phyloP scores from a whole-genome alignment of 2,329 filamentous ascomycete genomes.

The Pyricularia grisea region DNA sequence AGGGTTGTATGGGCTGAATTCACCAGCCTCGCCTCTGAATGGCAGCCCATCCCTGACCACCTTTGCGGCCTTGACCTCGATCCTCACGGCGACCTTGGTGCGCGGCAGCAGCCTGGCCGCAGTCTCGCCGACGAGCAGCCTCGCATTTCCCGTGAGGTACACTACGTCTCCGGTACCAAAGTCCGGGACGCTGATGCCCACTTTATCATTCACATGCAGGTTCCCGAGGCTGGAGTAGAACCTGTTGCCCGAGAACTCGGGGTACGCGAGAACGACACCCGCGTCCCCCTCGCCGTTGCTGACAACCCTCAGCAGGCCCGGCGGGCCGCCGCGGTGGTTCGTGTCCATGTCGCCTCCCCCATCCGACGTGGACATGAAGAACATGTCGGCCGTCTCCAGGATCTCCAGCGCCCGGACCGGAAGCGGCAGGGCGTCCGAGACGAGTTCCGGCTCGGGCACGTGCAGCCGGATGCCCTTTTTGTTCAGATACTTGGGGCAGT shows the following conservation, averaged over 20 bases:
- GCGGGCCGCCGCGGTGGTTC: constrained; percentile 68
- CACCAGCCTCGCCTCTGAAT: constrained; percentile 52
- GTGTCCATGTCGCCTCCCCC: constrained; percentile 63
- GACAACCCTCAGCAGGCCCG: constrained; percentile 63
- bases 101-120: constrained; percentile 56
- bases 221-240: constrained; percentile 81
- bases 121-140: constrained; percentile 54
- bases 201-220: constrained; percentile 52
- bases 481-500: constrained; percentile 84
- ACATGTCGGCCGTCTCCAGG: constrained; percentile 57
- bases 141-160: constrained; percentile 61
- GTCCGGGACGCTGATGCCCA: constrained; percentile 65
- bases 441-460: constrained; percentile 36
- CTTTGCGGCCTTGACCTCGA: constrained; percentile 50
- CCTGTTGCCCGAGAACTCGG: constrained; percentile 78
- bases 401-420: constrained; percentile 45
- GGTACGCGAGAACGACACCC: constrained; percentile 53
- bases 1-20: constrained; percentile 72
- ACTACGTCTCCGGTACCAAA: constrained; percentile 64
- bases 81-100: constrained; percentile 62
- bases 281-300: constrained; percentile 33
- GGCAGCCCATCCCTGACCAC: constrained; percentile 57
- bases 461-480: constrained; percentile 53
- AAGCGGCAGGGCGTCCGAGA: constrained; percentile 31
- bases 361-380: constrained; percentile 67